Base-by-base conservation (phyloP, 257 asterid genomes). In the Nicotiana sylvestris region DNA sequence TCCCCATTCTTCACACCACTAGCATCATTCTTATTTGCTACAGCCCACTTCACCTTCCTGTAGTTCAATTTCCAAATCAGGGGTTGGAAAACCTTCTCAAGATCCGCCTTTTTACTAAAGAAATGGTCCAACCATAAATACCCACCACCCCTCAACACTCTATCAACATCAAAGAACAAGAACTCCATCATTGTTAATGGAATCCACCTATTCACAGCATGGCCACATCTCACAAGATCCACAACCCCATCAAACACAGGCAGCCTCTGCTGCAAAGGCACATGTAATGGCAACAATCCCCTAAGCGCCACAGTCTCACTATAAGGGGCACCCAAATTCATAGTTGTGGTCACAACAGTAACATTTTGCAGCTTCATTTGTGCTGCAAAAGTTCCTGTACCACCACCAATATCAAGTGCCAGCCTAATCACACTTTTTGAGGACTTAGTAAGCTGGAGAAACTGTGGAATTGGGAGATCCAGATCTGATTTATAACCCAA, bases 31-130 rank as follows among this genome's bases (percentile, higher is more conserved):
- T 96, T 96, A 82, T 84, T 81, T 6, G 87, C 95, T 43, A 93
- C 99, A 15, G 97, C 96, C 99, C 99, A 96, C 81, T 96, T 96
- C 86, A 96, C 97, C 87, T 92, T 96, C 97, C 88, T 96, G 91
- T 92, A 96, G 76, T 96, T 97, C 84, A 96, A 60, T 76, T 91
- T 94, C 84, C 95, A 93, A 37, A 96, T 91, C 92, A 94, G 82
- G 0, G 99, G 97, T 9, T 90, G 64, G 82, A 81, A 96, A n/a
- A 94, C 94, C 85, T 87, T 89, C 5, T 91, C 99, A 87, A 96
- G 97, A 92, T 96, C 98, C 81, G 66, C 0, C 43, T n/a, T 90
- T 84, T 93, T 94, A 82, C 99, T 90, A 86, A 96, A 96, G 65
- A 96, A 94, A 86, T 87, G 97, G 57, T 96, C 99, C 85, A 94